Evolutionary conservation across 164 flowering plant species (phyloP), one percentile per base, ranked within the genome.

Genomic region (Buxus sempervirens): DNA sequence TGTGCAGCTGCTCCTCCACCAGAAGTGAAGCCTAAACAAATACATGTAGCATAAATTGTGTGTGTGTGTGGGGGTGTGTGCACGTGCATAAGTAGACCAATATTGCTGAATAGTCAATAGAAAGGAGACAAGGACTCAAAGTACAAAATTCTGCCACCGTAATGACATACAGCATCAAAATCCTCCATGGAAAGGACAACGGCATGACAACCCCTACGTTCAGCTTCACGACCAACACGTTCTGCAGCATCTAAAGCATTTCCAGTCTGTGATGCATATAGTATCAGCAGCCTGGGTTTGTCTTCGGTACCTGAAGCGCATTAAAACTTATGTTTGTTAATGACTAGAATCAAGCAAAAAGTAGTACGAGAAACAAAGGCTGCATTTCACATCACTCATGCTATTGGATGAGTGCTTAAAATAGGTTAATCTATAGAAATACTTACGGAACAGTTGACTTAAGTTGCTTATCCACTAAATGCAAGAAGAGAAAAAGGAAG

Each of bases 231-330:
- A 56, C 79, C 83, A 7, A 92, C 70, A 19, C 87, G 88, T 63
- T 95, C 99, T 1, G 97, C 94, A 0, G 88, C 97, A 60, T 95
- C 99, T 64, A 83, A 53, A 1, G 97, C 91, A 68, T 92, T 95
- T 36, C 97, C 97, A 0, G 97, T 92, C 70, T 92, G 85, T 5
- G 94, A 76, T 0, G 96, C 94, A 58, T 88, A 95, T 12, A 92
- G 72, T 36, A 95, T 83, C 74, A 88, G 57, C 36, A 95, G 73
- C 75, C 78, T 74, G n/a, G 60, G 41, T 64, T 65, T 57, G 13
- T 75, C 62, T 25, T 64, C 75, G 78, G 75, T 73, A 32, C 26
- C 67, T 66, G 61, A 53, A 48, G 16, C 0, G 25, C 7, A 54
- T 55, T 23, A 48, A 24, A 48, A 8, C 45, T 32, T 32, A 3